Conservation (phyloP, 2,329 filamentous ascomycete genomes). For the Emmonsiellopsis sp. region DNA sequence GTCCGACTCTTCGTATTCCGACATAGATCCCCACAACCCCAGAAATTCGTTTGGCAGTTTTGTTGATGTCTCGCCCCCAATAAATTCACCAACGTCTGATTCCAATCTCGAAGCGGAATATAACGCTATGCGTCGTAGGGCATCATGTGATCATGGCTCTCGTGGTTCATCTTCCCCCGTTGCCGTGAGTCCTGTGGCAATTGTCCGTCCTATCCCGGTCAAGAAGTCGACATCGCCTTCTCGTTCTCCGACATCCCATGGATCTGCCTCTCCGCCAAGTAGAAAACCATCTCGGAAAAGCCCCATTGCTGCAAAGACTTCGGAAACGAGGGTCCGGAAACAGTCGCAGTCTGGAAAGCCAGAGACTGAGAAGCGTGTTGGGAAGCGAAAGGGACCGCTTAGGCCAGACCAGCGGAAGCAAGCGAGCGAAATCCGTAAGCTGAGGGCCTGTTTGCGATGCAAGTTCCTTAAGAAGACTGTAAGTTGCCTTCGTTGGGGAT, state of each 20-base stretch:
- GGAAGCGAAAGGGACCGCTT: conserved; percentile 79
- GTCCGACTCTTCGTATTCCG: conserved; percentile 74
- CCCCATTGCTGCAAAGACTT: conserved; percentile 66
- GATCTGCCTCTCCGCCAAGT: conserved; percentile 53
- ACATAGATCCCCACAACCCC: conserved; percentile 51
- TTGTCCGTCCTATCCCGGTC: conserved; percentile 56
- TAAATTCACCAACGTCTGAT: conserved; percentile 78
- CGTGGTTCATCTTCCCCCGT: conserved; percentile 35
- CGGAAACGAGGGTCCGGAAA: conserved; percentile 78
- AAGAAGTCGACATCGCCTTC: conserved; percentile 44
- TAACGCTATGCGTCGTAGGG: conserved; percentile 30
- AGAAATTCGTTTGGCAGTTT: conserved; percentile 67
- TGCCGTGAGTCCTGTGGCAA: conserved; percentile 58
- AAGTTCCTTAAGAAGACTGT: conserved; percentile 97
- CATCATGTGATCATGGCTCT: conserved; percentile 33
- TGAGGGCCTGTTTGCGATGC: conserved; percentile 87
- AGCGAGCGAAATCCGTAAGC: conserved; percentile 90
- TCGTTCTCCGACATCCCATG: conserved; percentile 53
- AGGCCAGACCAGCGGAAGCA: conserved; percentile 92
- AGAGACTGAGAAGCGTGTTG: conserved; percentile 88
- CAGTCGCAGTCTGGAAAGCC: conserved; percentile 64
- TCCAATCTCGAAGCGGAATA: conserved; percentile 54
- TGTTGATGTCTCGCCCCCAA: conserved; percentile 70
- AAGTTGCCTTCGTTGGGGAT: conserved; percentile 11
- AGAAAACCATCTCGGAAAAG: conserved; percentile 63